Percentiles rank a stretch among this genome's conserved stretches.
phyloP scores from a whole-genome alignment of 73 alveolate species.

The Tetrahymena elliotti region DNA sequence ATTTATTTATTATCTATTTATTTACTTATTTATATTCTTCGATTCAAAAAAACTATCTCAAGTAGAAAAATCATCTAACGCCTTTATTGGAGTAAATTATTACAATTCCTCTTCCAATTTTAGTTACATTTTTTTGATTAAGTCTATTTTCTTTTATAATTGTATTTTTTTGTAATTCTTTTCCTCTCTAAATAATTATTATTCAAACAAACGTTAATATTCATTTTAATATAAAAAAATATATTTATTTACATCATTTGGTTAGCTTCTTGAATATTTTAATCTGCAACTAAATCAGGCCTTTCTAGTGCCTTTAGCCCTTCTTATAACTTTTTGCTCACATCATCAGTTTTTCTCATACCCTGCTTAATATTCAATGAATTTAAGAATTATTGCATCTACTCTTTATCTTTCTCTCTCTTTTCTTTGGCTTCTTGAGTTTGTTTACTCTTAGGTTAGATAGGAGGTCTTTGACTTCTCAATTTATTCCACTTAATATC shows the following conservation, averaged over 20 bases:
- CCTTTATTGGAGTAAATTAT: not conserved
- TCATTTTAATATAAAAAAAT: not conserved
- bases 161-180: not conserved
- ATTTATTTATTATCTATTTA: no score
- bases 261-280: slow-evolving; percentile 22
- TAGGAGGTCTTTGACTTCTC: slow-evolving; percentile 7
- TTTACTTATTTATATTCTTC: no score
- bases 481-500: not conserved
- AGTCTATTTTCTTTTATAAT: not conserved
- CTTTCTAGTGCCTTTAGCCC: slow-evolving; percentile 23
- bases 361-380: not conserved
- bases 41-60: not conserved
- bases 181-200: not conserved
- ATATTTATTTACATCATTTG: slow-evolving; percentile 8
- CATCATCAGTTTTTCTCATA: slow-evolving; percentile 9
- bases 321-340: slow-evolving; percentile 7
- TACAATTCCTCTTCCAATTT: not conserved
- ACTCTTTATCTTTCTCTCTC: slow-evolving; percentile 21
- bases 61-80: not conserved
- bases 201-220: no score
- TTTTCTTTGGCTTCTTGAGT: slow-evolving; percentile 16
- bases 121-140: not conserved
- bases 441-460: slow-evolving; percentile 15
- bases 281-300: slow-evolving; percentile 33
- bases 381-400: slow-evolving; percentile 26